Base-by-base conservation (phyloP, 2,329 filamentous ascomycete genomes). In the Coniochaeta sp. region DNA sequence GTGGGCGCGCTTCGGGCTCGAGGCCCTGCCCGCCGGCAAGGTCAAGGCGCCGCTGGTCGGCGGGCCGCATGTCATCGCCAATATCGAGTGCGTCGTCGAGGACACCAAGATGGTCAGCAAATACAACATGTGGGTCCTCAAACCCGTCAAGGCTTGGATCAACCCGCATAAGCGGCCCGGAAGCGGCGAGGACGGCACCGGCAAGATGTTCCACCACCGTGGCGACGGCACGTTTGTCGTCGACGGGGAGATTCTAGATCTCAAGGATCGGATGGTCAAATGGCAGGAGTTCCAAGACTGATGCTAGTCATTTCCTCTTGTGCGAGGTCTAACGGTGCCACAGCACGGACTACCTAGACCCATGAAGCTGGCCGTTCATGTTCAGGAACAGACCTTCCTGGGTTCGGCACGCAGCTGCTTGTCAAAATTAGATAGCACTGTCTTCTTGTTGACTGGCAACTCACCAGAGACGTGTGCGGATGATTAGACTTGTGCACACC, bases 71-170 rank as follows among this genome's bases (percentile, higher is more conserved):
- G 60, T 72, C 33, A 69, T 73, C 58, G 68, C 70, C 16, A 74
- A 74, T 58, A 67, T 73, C 43, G 71, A 74, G 64, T 74, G 71
- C 61, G 69, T 71, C 19, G 70, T 74, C 33, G 68, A 72, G 59
- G 71, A 73, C 60, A 66, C 64, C 7, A 67, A 65, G 58, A 69
- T 70, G 66, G 71, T 71, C 50, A 64, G 67, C 60, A 71, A 70
- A 47, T 72, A 72, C 62, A 64, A 64, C 31, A 70, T 72, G 66
- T 73, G 71, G 72, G 70, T 73, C 40, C 60, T 73, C 28, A 67
- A 67, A 55, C 66, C 67, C n/a, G 69, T 72, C 14, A 68, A 67
- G 58, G 71, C 69, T 26, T 73, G 71, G 71, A 65, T 69, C 58
- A 68, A 69, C 59, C 67, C 67, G 56, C 59, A 63, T 1, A 66